Evolutionary conservation across 495 filamentous ascomycete genomes (phyloP).

Genomic region (Penicillium roqueforti): DNA sequence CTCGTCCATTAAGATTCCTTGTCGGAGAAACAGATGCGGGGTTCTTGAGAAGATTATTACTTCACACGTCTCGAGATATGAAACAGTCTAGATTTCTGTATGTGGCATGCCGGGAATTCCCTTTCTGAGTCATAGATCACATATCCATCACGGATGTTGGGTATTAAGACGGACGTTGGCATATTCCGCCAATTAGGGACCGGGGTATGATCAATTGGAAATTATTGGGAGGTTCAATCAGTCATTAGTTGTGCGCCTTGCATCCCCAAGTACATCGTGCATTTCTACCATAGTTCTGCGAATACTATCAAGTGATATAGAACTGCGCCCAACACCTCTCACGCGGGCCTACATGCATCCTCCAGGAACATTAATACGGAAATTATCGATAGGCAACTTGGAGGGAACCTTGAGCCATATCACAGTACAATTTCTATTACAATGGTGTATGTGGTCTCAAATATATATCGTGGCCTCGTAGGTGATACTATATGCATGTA

Average conservation of each 20-base stretch:
- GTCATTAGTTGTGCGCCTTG: not conserved
- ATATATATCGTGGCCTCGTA: not conserved
- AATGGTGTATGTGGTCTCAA: not conserved
- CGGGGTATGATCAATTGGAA: not conserved
- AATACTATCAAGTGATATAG: not conserved
- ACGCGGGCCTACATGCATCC: not conserved
- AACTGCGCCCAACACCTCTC: not conserved
- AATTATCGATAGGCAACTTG: not conserved
- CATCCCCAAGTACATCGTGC: not conserved
- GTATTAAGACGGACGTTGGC: not conserved
- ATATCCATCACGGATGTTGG: constrained; percentile 1
- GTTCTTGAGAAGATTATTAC: constrained; percentile 8
- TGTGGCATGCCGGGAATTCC: not conserved
- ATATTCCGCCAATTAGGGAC: constrained; percentile 4
- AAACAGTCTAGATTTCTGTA: not conserved
- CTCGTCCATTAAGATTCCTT: constrained; percentile 13
- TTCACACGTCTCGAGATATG: not conserved
- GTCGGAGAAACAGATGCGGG: constrained; percentile 17
- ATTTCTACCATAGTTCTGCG: not conserved
- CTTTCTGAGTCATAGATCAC: constrained; percentile 1
- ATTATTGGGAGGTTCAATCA: not conserved
- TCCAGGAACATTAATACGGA: not conserved
- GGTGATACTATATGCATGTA: not conserved
- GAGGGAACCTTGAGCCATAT: not conserved
- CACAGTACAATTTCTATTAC: not conserved